phyloP scores from a whole-genome alignment of 75 land plant species.

The Adiantum capillusveneris region DNA sequence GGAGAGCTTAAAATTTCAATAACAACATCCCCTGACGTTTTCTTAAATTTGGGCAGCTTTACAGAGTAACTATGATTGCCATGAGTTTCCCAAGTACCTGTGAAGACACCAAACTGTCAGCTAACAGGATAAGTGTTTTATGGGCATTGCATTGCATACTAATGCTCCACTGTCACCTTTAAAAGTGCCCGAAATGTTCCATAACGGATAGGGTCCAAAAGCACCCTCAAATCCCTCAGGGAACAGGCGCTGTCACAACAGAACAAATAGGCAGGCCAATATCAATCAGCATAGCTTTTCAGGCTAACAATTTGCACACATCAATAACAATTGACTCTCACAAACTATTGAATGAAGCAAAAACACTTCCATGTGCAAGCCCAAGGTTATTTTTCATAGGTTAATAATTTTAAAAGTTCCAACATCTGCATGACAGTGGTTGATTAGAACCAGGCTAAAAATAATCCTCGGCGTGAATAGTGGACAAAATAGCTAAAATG shows the following conservation, averaged over 20 bases:
- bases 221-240: constrained; percentile 47
- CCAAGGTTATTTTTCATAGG: no score
- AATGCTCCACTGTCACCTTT: constrained; percentile 41
- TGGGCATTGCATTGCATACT: background rate
- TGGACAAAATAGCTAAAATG: no score
- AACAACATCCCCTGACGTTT: constrained; percentile 51
- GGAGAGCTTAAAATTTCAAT: constrained; percentile 67
- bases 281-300: no score
- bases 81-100: constrained; percentile 67
- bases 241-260: constrained; percentile 17
- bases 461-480: no score
- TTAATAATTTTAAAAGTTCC: no score
- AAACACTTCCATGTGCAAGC: no score
- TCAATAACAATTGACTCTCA: no score
- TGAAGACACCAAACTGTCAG: background rate
- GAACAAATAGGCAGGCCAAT: no score
- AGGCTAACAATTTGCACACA: no score
- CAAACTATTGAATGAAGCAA: no score
- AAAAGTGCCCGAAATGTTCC: constrained; percentile 93
- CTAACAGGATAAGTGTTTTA: background rate
- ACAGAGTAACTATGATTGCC: constrained; percentile 47
- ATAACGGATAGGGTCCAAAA: constrained; percentile 53
- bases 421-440: no score
- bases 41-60: constrained; percentile 55
- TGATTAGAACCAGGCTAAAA: no score